These are phyloP conservation scores for Leccinum griseonigrum DNA, from an alignment of 1,284 basidiomycete species.

Conservation along the genomic window DNA sequence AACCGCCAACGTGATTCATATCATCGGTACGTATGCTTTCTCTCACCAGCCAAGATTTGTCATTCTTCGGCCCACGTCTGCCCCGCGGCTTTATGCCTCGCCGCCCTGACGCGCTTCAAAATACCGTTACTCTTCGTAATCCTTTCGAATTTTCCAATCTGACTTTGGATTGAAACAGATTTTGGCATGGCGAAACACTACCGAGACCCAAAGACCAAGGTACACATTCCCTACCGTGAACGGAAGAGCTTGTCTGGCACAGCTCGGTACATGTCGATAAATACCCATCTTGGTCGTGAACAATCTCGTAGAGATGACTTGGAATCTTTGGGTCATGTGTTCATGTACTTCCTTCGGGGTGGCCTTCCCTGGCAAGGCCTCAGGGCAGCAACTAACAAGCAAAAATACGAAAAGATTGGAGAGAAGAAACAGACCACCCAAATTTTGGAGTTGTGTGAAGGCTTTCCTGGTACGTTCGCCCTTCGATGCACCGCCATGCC, in stretches of 20 bases:
- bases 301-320: constrained; percentile 90
- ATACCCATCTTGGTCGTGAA: constrained; percentile 94
- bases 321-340: constrained; percentile 94
- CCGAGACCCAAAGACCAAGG: constrained; percentile 95
- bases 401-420: constrained; percentile 97
- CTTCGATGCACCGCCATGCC: constrained; percentile 2
- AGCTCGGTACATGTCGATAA: constrained; percentile 98
- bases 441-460: constrained; percentile 93
- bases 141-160: constrained; percentile 11
- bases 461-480: constrained; percentile 80
- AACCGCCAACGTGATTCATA: constrained; percentile 86
- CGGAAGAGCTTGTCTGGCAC: constrained; percentile 98
- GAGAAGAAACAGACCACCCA: constrained; percentile 97
- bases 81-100: constrained; percentile 4
- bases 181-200: constrained; percentile 99
- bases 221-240: constrained; percentile 98
- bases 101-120: constrained; percentile 2
- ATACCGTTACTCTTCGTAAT: constrained; percentile 3
- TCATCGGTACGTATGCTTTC: constrained; percentile 65
- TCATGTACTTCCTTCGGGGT: constrained; percentile 97
- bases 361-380: constrained; percentile 95
- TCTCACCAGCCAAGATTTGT: constrained; percentile 4
- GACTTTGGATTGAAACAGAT: constrained; percentile 46
- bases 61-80: background rate
- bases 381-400: constrained; percentile 95